Base-by-base conservation (phyloP, 345 rosid genomes). In the Lepidium africanum region DNA sequence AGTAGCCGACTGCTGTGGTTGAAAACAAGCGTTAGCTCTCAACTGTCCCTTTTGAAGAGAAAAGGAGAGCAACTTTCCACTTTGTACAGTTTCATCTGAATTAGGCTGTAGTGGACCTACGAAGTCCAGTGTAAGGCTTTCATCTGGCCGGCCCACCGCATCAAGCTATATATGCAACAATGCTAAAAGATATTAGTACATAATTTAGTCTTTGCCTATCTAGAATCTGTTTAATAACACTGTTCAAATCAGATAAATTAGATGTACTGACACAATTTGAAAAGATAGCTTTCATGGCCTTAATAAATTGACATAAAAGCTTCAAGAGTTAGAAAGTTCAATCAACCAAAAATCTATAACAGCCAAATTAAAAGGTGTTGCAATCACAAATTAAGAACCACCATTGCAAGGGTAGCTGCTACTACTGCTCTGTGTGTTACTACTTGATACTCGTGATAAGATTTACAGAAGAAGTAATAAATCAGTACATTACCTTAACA, bases 11-110 rank as follows among this genome's bases (percentile, higher is more conserved):
- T 87, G 96, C 46, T 78, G 83, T 16, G 98, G 95, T 62, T 77
- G 86, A 65, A 67, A 86, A 71, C 88, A 85, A 68, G 85, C 66
- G 59, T 83, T 88, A 67, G 91, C 90, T 84, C 84, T 93, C 73
- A 93, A 77, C 70, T 93, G 98, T 47, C 97, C 97, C 73, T 88
- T 93, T 64, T 93, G 97, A 75, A 93, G 87, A 59, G 88, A 84
- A 73, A 93, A 82, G 30, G 96, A 93, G 63, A 84, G 71, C 35
- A 84, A 47, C 71, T 85, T 93, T 77, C 87, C 96, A 81, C 79
- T 87, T 70, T 80, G 86, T 37, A 72, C 60, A 80, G 63, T 87
- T 35, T 87, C 94, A 43, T 84, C 87, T 53, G 56, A 64, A 42
- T 54, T 78, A 45, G 77, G 81, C 69, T 79, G 87, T 43, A 93